These are phyloP conservation scores for Sphaerobolus stellatus DNA, from an alignment of 1,284 basidiomycete genomes.

Conservation along the genomic window DNA sequence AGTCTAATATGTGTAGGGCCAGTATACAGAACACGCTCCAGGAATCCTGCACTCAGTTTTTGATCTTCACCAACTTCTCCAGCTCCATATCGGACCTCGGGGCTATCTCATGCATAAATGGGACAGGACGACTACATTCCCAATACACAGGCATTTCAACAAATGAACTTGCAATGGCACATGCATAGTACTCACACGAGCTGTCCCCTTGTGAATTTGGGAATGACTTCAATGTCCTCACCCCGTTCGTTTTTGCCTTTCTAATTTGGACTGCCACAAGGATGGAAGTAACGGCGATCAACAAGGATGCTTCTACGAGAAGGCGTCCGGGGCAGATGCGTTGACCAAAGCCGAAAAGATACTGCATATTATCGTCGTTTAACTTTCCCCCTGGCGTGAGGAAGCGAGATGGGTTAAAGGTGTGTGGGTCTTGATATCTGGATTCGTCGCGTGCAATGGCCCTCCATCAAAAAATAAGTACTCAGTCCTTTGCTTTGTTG, in stretches of 20 bases:
- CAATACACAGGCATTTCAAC: background rate
- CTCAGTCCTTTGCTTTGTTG: background rate
- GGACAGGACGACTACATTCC: background rate
- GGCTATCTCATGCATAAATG: background rate
- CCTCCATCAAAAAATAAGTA: background rate
- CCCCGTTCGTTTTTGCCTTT: background rate
- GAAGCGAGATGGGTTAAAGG: background rate
- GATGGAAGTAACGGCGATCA: background rate
- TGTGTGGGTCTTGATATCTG: background rate
- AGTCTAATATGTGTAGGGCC: too few species aligned
- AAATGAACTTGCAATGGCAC: background rate
- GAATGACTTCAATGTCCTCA: constrained; percentile 1
- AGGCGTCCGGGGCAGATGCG: background rate
- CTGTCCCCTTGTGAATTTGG: background rate
- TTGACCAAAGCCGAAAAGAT: constrained; percentile 8
- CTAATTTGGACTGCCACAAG: background rate
- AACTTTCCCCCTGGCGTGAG: background rate
- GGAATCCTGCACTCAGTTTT: background rate
- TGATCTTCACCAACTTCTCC: background rate
- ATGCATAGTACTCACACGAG: background rate
- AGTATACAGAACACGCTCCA: too few species aligned
- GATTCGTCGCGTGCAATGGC: background rate
- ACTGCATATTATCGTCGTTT: background rate
- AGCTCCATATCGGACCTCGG: background rate
- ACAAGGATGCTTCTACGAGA: background rate